Evolutionary conservation across 306 rosid species (phyloP).

Genomic region (Malus fusca): DNA sequence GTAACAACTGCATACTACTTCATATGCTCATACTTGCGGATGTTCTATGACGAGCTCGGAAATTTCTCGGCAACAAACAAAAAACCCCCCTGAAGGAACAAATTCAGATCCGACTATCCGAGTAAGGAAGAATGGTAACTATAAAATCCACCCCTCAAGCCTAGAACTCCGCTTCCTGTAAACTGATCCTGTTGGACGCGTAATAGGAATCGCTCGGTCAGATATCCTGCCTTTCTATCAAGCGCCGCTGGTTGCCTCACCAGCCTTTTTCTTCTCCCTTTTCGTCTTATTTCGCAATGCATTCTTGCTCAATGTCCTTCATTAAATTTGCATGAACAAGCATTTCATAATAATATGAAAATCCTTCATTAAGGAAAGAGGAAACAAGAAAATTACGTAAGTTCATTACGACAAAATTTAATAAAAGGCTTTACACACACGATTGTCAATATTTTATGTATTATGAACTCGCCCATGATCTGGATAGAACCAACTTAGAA

Average conservation of each 20-base stretch:
- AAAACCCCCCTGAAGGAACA: too few relatives aligned
- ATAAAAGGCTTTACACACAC: neutral
- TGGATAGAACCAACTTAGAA: neutral
- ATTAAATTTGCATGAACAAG: constrained; percentile 15
- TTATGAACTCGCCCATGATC: neutral
- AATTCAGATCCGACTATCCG: too few relatives aligned
- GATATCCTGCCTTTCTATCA: neutral
- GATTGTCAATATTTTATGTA: neutral
- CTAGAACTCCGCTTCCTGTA: constrained; percentile 4
- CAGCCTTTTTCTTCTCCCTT: constrained; percentile 79
- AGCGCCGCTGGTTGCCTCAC: too few relatives aligned
- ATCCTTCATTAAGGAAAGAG: neutral
- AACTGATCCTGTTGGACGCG: too few relatives aligned
- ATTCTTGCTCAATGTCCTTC: constrained; percentile 72
- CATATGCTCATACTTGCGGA: too few relatives aligned
- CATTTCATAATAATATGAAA: constrained; percentile 11
- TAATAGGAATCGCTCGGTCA: neutral
- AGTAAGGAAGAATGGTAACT: neutral
- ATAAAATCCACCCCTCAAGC: neutral
- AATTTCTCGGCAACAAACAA: too few relatives aligned
- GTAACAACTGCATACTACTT: too few relatives aligned
- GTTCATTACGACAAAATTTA: neutral
- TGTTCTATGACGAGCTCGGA: too few relatives aligned
- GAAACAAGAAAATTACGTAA: neutral
- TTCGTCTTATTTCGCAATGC: constrained; percentile 86